phyloP scores from a whole-genome alignment of 73 alveolate genomes.

The Tetrahymena elliotti region DNA sequence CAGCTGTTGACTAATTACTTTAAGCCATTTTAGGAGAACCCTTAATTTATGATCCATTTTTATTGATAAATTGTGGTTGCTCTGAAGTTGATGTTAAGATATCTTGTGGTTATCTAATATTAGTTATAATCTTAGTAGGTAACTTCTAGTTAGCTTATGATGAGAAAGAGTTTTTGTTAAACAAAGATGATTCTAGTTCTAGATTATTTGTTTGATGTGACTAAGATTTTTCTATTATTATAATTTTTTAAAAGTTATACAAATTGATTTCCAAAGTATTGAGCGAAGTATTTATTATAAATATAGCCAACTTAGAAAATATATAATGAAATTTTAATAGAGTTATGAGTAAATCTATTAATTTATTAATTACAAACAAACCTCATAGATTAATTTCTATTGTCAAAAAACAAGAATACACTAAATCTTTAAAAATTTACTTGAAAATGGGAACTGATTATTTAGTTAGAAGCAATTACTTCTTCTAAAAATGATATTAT shows the following conservation, averaged over 20 bases:
- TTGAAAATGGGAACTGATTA: background rate
- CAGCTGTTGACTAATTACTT: background rate
- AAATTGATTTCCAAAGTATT: too few species aligned
- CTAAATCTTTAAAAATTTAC: background rate
- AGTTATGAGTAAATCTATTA: background rate
- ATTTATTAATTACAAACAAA: background rate
- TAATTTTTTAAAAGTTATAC: background rate
- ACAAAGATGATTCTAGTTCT: background rate
- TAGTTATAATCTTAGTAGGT: background rate
- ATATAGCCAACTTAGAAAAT: too few species aligned
- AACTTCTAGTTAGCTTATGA: background rate
- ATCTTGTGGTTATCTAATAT: background rate
- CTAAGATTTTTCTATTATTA: background rate
- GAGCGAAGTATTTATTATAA: too few species aligned
- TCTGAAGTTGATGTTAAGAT: background rate
- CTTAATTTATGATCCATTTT: background rate
- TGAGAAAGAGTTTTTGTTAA: background rate
- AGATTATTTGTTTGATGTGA: background rate
- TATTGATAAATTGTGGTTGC: background rate
- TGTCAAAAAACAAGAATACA: background rate
- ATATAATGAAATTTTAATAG: too few species aligned
- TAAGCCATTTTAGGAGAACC: background rate
- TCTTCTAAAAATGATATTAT: background rate
- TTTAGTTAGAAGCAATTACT: background rate
- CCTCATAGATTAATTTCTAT: background rate